A percentile compares a stretch with the other conserved stretches of the same genome.
Evolutionary conservation across 2,329 filamentous ascomycete species (phyloP).

Genomic region (Colletotrichum tamarilloi): DNA sequence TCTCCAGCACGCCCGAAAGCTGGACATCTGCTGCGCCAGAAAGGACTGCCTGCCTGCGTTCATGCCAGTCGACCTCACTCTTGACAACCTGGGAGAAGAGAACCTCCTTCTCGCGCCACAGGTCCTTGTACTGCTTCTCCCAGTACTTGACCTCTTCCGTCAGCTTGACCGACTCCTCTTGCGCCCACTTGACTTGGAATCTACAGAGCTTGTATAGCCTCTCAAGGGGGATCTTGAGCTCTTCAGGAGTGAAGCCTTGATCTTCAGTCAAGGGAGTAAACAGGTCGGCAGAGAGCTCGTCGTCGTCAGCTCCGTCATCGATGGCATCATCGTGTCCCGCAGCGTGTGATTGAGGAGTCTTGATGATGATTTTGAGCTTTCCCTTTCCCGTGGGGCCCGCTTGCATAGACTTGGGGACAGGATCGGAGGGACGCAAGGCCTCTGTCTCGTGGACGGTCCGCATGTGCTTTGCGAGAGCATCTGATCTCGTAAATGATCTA

Average conservation of each 20-base stretch:
- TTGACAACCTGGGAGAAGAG: constrained; percentile 78
- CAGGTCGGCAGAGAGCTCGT: constrained; percentile 68
- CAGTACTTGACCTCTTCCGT: constrained; percentile 72
- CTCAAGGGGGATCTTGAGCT: constrained; percentile 69
- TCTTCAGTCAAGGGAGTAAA: constrained; percentile 67
- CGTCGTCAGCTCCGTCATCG: constrained; percentile 65
- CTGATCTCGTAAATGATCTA: constrained; percentile 93
- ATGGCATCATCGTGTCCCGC: constrained; percentile 65
- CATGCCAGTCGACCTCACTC: constrained; percentile 74
- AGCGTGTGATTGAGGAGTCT: constrained; percentile 67
- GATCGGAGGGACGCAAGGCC: constrained; percentile 82
- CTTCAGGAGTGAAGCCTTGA: constrained; percentile 72
- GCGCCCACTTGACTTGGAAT: constrained; percentile 78
- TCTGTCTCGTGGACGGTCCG: constrained; percentile 98
- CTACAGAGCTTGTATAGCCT: constrained; percentile 76
- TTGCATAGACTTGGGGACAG: constrained; percentile 77
- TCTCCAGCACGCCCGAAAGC: constrained; percentile 47
- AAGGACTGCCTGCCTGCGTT: constrained; percentile 66
- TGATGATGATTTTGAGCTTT: constrained; percentile 73
- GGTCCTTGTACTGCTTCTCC: constrained; percentile 74
- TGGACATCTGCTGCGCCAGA: constrained; percentile 59
- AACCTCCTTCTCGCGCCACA: constrained; percentile 85
- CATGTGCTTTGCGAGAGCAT: constrained; percentile 98
- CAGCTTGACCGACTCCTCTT: constrained; percentile 73
- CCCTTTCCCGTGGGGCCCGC: constrained; percentile 55